A percentile compares a stretch with the other conserved stretches of the same genome.
Evolutionary conservation across 2,329 filamentous ascomycete genomes (phyloP).

Genomic region (Paracamarosporium sp.): DNA sequence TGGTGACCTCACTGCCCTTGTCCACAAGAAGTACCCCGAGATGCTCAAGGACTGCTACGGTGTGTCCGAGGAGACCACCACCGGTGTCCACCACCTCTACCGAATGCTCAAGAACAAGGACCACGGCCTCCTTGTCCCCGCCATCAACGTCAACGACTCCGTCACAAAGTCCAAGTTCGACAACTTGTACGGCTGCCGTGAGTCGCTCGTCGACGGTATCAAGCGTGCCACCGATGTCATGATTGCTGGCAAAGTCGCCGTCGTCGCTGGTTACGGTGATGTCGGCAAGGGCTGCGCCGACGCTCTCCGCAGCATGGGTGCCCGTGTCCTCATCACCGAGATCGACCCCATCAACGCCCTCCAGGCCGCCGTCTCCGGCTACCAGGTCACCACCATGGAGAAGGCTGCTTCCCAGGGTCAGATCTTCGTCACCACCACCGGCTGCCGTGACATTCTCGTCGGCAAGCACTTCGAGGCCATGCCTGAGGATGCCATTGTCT

Average conservation of each 20-base stretch:
- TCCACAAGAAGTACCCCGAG: conserved; percentile 98
- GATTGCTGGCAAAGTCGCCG: conserved; percentile 98
- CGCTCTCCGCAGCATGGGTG: conserved; percentile 96
- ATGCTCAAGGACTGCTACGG: conserved; percentile 98
- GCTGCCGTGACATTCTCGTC: conserved; percentile 96
- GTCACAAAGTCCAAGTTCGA: conserved; percentile 99
- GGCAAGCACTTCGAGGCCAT: conserved; percentile 93
- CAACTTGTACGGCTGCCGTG: conserved; percentile 99
- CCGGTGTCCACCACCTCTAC: conserved; percentile 99
- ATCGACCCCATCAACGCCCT: conserved; percentile 99
- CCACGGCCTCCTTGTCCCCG: conserved; percentile 79
- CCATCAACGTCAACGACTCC: conserved; percentile 99
- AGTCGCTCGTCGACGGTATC: conserved; percentile 98
- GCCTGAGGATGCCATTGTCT: conserved; percentile 97
- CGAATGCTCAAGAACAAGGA: conserved; percentile 83
- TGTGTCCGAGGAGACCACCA: conserved; percentile 99
- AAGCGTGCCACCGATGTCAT: conserved; percentile 99
- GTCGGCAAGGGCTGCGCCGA: conserved; percentile 98
- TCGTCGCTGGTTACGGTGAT: conserved; percentile 98
- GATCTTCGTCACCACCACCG: conserved; percentile 99
- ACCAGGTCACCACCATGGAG: conserved; percentile 97
- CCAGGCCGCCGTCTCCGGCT: conserved; percentile 96
- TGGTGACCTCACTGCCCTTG: conserved; percentile 93
- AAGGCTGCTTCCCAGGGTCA: conserved; percentile 88
- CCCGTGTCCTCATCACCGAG: conserved; percentile 94